Percentiles rank a stretch among this genome's conserved stretches.
Conservation (phyloP, 108 stramenopile species). For the Skeletonema grethae region DNA sequence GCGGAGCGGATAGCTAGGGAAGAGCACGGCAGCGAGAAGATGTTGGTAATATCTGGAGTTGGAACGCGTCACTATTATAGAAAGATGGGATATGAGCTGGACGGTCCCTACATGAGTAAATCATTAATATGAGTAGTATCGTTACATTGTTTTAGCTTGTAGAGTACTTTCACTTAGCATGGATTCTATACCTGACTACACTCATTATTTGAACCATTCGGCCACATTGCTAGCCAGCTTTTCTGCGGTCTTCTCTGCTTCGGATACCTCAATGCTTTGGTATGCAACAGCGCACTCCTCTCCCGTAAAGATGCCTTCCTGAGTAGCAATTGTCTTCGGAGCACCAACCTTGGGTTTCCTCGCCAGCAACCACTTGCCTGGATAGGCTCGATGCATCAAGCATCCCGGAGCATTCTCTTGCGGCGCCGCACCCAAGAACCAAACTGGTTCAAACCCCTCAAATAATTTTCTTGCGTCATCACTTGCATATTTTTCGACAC, state of each 20-base stretch:
- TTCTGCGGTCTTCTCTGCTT: slow-evolving; percentile 75
- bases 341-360: slow-evolving; percentile 79
- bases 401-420: slow-evolving; percentile 77
- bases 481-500: slow-evolving; percentile 62
- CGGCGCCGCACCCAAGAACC: slow-evolving; percentile 70
- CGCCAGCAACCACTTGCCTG: slow-evolving; percentile 72
- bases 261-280: slow-evolving; percentile 59
- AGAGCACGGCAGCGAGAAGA: slow-evolving; percentile 90
- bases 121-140: slow-evolving; percentile 22
- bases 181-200: background rate
- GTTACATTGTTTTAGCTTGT: no score
- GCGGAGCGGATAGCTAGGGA: slow-evolving; percentile 92
- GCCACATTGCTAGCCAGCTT: slow-evolving; percentile 71
- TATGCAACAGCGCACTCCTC: slow-evolving; percentile 66
- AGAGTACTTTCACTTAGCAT: no score
- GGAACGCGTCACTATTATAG: slow-evolving; percentile 97
- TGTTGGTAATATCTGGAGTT: slow-evolving; percentile 94
- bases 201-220: slow-evolving; percentile 71
- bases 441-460: slow-evolving; percentile 75
- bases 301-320: slow-evolving; percentile 47
- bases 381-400: slow-evolving; percentile 72
- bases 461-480: slow-evolving; percentile 57
- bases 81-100: slow-evolving; percentile 91
- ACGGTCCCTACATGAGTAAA: slow-evolving; percentile 92
- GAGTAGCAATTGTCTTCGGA: slow-evolving; percentile 63